phyloP scores from a whole-genome alignment of 2,329 filamentous ascomycete genomes.

The Tothia fuscella region DNA sequence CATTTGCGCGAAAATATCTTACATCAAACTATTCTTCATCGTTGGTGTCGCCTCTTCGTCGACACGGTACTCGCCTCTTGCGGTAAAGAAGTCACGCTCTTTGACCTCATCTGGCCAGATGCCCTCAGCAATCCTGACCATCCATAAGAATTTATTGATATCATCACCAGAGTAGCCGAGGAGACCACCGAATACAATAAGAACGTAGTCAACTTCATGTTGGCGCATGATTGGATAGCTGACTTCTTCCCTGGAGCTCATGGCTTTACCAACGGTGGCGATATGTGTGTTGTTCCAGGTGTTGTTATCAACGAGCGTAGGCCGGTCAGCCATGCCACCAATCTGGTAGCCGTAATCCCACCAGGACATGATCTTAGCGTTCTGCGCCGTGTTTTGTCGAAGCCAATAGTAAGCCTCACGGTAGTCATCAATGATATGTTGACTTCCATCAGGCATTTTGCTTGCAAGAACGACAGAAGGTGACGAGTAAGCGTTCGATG shows the following conservation, averaged over 20 bases:
- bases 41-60: conserved; percentile 87
- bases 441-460: conserved; percentile 80
- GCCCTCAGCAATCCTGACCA: conserved; percentile 97
- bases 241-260: conserved; percentile 95
- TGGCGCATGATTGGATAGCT: conserved; percentile 98
- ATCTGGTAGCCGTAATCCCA: conserved; percentile 99
- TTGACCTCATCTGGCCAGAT: conserved; percentile 99
- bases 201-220: conserved; percentile 97
- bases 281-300: conserved; percentile 99
- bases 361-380: conserved; percentile 99
- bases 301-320: conserved; percentile 97
- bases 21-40: conserved; percentile 99
- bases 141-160: conserved; percentile 99
- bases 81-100: conserved; percentile 91
- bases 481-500: conserved; percentile 96
- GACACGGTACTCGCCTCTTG: conserved; percentile 86
- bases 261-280: conserved; percentile 95
- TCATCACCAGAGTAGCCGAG: conserved; percentile 96
- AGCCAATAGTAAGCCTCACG: conserved; percentile 99
- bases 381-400: conserved; percentile 85
- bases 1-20: conserved; percentile 31
- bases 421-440: conserved; percentile 99
- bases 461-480: conserved; percentile 94
- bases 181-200: conserved; percentile 91
- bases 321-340: conserved; percentile 95